phyloP scores from a whole-genome alignment of 2,329 filamentous ascomycete genomes.

The Xylaria sp. region DNA sequence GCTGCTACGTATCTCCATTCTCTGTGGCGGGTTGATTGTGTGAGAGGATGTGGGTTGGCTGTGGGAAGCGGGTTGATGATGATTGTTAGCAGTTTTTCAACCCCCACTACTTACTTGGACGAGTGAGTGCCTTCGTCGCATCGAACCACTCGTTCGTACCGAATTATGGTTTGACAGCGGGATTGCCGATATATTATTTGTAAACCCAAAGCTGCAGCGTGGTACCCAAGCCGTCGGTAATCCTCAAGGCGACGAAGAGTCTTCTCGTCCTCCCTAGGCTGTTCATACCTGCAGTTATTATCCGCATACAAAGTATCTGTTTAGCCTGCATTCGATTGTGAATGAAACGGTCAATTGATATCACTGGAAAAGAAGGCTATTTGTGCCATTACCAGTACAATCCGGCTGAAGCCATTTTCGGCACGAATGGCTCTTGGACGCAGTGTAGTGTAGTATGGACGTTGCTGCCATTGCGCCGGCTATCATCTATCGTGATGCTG shows the following conservation, averaged over 20 bases:
- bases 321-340: constrained; percentile 10
- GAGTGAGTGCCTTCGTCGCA: constrained; percentile 14
- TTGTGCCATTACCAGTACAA: background rate
- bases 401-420: background rate
- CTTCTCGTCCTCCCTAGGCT: background rate
- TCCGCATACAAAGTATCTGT: constrained; percentile 5
- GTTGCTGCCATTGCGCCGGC: constrained; percentile 9
- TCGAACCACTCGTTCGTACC: constrained; percentile 31
- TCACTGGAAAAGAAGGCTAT: constrained; percentile 1
- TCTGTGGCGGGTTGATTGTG: constrained; percentile 10
- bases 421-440: background rate
- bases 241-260: background rate
- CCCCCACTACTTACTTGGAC: constrained; percentile 20
- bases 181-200: constrained; percentile 34
- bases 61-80: background rate
- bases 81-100: background rate
- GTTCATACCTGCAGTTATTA: background rate
- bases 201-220: constrained; percentile 17
- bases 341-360: background rate
- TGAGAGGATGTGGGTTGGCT: constrained; percentile 4
- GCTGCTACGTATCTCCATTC: constrained; percentile 11
- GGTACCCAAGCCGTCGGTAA: constrained; percentile 35
- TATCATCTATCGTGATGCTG: constrained; percentile 2
- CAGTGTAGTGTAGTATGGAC: background rate
- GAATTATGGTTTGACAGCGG: constrained; percentile 26